A percentile compares a stretch with the other conserved stretches of the same genome.
Conservation (phyloP, 192 early-diverging fungal species). For the Backusella tarrabulga region DNA sequence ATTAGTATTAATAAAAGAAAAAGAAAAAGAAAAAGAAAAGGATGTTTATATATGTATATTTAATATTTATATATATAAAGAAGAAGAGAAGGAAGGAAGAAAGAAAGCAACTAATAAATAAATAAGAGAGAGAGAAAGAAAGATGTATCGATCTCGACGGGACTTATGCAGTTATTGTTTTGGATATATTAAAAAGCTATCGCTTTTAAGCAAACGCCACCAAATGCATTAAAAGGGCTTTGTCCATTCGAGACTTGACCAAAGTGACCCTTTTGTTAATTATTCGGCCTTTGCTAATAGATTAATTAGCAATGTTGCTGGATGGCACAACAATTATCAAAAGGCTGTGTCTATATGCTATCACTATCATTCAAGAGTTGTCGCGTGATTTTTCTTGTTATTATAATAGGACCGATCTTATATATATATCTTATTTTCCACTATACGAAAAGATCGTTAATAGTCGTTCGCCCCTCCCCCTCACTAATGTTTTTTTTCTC, state of each 20-base stretch:
- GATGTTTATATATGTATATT: neutral
- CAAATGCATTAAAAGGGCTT: constrained; percentile 4
- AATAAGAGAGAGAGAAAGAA: neutral
- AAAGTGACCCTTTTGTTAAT: constrained; percentile 11
- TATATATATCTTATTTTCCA: neutral
- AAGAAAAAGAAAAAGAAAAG: neutral
- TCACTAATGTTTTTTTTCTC: neutral
- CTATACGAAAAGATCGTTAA: neutral
- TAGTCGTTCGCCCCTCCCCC: neutral
- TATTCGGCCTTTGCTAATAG: constrained; percentile 5
- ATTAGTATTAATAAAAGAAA: neutral
- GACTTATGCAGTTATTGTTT: constrained; percentile 8
- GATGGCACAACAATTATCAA: constrained; percentile 8
- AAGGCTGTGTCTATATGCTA: neutral
- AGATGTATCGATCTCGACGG: constrained; percentile 8
- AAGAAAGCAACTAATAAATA: neutral
- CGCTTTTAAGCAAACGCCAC: constrained; percentile 2
- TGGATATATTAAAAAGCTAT: constrained; percentile 20
- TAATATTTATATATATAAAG: neutral
- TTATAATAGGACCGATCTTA: neutral
- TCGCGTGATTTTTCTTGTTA: neutral
- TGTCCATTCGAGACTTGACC: constrained; percentile 9
- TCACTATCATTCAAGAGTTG: neutral
- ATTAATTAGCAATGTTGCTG: constrained; percentile 20
- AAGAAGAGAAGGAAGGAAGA: neutral